Evolutionary conservation across 495 filamentous ascomycete species (phyloP).

Genomic region (Penicillium coprophilum): DNA sequence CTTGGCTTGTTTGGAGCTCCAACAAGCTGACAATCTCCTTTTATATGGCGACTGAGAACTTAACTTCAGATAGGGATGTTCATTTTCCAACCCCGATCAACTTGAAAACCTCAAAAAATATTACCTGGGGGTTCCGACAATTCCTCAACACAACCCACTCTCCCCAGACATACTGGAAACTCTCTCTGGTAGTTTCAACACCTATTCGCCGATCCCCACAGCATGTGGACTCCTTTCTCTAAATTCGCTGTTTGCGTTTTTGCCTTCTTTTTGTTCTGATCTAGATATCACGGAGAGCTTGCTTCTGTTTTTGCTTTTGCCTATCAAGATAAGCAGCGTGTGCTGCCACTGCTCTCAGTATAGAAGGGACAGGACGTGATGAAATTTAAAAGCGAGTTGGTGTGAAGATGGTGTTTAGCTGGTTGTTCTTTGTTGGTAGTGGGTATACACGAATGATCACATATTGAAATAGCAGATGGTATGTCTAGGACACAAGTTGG

Average conservation of each 20-base stretch:
- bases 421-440: constrained; percentile 16
- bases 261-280: constrained; percentile 64
- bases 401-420: constrained; percentile 20
- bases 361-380: constrained; percentile 20
- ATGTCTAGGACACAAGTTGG: constrained; percentile 6
- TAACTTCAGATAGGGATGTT: constrained; percentile 3
- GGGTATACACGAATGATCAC: constrained; percentile 24
- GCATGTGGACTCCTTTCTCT: constrained; percentile 18
- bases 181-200: constrained; percentile 21
- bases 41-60: constrained; percentile 2
- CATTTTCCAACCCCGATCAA: constrained; percentile 6
- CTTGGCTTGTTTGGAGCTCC: constrained; percentile 8
- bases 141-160: constrained; percentile 2
- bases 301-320: constrained; percentile 51
- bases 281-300: constrained; percentile 68
- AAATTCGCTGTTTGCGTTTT: constrained; percentile 55
- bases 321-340: constrained; percentile 66
- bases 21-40: background rate
- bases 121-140: constrained; percentile 5
- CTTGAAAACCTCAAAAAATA: constrained; percentile 4
- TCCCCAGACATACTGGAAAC: constrained; percentile 6
- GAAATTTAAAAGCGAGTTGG: constrained; percentile 25
- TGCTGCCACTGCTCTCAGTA: constrained; percentile 39
- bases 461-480: constrained; percentile 16
- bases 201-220: constrained; percentile 23